A percentile compares a stretch with the other conserved stretches of the same genome.
These are phyloP conservation scores for Quercus suber DNA, from an alignment of 306 rosid species.

Conservation along the genomic window DNA sequence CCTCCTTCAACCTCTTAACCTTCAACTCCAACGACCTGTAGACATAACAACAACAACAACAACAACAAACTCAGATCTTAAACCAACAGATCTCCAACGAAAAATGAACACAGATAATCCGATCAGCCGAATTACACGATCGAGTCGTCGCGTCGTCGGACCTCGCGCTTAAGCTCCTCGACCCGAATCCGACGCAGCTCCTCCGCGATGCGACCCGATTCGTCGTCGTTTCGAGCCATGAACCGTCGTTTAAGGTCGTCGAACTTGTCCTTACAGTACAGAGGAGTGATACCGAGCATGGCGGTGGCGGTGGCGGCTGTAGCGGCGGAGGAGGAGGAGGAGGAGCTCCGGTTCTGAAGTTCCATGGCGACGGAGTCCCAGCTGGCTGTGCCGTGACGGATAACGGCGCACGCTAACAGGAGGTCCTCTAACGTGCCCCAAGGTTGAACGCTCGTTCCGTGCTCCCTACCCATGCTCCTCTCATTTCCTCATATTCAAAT, in stretches of 20 bases:
- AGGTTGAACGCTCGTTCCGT: constrained; percentile 38
- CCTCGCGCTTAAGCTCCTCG: constrained; percentile 52
- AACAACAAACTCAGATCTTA: constrained; percentile 28
- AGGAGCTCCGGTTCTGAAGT: constrained; percentile 25
- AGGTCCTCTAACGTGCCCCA: constrained; percentile 63
- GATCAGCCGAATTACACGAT: constrained; percentile 39
- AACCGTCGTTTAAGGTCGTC: constrained; percentile 37
- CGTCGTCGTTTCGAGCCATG: constrained; percentile 13
- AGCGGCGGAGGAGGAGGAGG: neutral
- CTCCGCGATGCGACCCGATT: constrained; percentile 17
- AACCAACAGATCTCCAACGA: constrained; percentile 32
- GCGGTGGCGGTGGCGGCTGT: neutral
- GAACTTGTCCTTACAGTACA: constrained; percentile 34
- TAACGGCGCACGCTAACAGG: constrained; percentile 52
- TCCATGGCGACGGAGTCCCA: constrained; percentile 57
- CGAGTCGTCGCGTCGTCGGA: constrained; percentile 45
- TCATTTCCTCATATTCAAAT: constrained; percentile 37
- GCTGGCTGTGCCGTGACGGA: constrained; percentile 39
- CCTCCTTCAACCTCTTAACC: constrained; percentile 52
- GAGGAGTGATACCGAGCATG: constrained; percentile 22
- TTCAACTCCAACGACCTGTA: constrained; percentile 61
- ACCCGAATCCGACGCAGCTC: constrained; percentile 43
- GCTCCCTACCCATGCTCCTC: constrained; percentile 43
- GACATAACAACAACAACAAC: constrained; percentile 13
- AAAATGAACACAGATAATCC: neutral